Evolutionary conservation across 768 basidiomycete species (phyloP).

Genomic region (Suillus ampliporus): DNA sequence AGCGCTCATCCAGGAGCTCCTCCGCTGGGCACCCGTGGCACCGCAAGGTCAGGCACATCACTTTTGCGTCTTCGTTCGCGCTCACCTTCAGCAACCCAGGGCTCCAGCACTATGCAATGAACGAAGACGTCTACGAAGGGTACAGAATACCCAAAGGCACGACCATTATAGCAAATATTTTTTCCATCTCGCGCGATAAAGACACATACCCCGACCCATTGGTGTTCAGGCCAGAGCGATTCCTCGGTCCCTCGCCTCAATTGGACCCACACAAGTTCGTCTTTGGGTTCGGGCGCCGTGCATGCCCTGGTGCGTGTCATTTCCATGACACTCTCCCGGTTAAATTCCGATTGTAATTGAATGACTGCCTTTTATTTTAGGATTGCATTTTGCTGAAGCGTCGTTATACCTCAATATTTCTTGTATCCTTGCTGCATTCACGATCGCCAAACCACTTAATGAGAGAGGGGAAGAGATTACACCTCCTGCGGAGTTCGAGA

Average conservation of each 20-base stretch:
- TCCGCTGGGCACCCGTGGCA: slow-evolving; percentile 27
- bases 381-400: slow-evolving; percentile 35
- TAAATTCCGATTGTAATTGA: too few species aligned
- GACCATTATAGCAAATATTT: slow-evolving; percentile 24
- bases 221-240: slow-evolving; percentile 28
- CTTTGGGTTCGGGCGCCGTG: slow-evolving; percentile 24
- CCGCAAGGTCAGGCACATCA: background rate
- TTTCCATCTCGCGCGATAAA: slow-evolving; percentile 25
- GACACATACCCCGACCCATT: slow-evolving; percentile 20
- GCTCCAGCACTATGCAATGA: too few species aligned
- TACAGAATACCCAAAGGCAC: slow-evolving; percentile 25
- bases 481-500: too few species aligned
- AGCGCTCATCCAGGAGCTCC: slow-evolving; percentile 28
- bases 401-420: slow-evolving; percentile 44
- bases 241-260: slow-evolving; percentile 22
- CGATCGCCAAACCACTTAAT: too few species aligned
- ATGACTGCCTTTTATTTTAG: too few species aligned
- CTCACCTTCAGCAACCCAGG: too few species aligned
- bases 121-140: slow-evolving; percentile 22
- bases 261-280: slow-evolving; percentile 15
- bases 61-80: too few species aligned
- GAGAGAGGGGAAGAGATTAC: too few species aligned
- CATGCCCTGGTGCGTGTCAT: slow-evolving; percentile 20
- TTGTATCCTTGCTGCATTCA: too few species aligned
- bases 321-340: too few species aligned